These are phyloP conservation scores for Leishmania aethiopica DNA, from an alignment of 208 protist genomes.

Conservation along the genomic window DNA sequence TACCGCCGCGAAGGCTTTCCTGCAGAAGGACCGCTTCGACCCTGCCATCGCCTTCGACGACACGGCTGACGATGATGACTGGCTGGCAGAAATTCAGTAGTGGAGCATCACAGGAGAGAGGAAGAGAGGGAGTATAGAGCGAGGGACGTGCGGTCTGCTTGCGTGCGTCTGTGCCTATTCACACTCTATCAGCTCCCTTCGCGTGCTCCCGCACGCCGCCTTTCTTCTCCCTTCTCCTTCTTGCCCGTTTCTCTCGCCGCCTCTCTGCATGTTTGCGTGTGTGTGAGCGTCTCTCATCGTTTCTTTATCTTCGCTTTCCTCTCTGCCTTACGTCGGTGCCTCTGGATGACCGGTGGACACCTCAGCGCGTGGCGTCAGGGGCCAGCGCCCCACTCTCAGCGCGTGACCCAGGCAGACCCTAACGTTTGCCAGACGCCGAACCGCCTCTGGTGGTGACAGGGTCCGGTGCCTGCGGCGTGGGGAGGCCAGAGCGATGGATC, in stretches of 20 bases:
- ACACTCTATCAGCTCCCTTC: background rate
- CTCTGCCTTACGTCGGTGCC: background rate
- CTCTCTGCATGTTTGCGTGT: background rate
- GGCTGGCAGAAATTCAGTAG: conserved; percentile 34
- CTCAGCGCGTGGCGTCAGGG: background rate
- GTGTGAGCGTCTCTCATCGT: background rate
- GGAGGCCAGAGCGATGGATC: background rate
- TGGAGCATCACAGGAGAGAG: background rate
- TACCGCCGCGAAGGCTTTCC: conserved; percentile 33
- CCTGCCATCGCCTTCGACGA: conserved; percentile 1
- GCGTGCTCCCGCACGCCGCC: background rate
- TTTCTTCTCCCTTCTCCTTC: background rate
- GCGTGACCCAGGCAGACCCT: background rate
- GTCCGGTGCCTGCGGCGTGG: background rate
- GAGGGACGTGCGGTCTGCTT: background rate
- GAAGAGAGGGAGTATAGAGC: background rate
- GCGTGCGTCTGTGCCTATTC: background rate
- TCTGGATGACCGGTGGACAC: no score
- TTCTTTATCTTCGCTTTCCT: background rate
- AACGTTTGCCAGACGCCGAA: background rate
- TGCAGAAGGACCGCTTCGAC: conserved; percentile 29
- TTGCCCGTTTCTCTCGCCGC: background rate
- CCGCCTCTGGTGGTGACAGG: background rate
- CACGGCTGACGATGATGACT: conserved; percentile 32
- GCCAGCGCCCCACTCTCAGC: background rate